Evolutionary conservation across 2,329 filamentous ascomycete genomes (phyloP), one percentile per base, ranked within the genome.

Genomic region (Colletotrichum lentis): DNA sequence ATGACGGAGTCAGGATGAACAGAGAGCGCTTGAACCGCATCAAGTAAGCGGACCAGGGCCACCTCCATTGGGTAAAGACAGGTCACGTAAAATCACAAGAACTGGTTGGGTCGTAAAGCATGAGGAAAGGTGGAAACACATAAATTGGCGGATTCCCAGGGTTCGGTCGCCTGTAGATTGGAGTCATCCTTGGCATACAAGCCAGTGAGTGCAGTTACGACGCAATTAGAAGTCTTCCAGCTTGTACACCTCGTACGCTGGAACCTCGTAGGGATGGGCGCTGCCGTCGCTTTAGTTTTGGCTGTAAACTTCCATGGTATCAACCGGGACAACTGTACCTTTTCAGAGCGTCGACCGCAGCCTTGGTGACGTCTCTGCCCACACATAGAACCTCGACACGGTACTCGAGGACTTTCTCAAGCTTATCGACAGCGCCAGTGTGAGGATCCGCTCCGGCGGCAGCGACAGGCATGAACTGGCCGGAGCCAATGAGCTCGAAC

Each of bases 1-100:
- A 94, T 78, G 91, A 95, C 72, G 87, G 91, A 75, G 92, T 95
- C 74, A 88, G 88, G 67, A 88, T 93, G 86, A 94, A 94, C 82
- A 85, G 91, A 71, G 88, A 90, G 74, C 86, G 88, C 73, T 77
- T 94, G 77, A 88, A 91, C 74, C 85, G 90, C 57, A 89, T 90
- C 66, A 81, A 76, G 65, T 82, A 76, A 72, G 22, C 10, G 49
- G 31, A 27, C 1, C 7, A 35, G 12, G 27, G 41, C 35, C 22
- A 8, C 31, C 16, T 20, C 7, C 22, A 49, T 14, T 27, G 46
- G 46, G 35, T 22, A 20, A 47, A 22, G 31, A 35, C 7, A 37
- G 8, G 41, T 7, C n/a, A 49, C 41, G 22, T 10, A 35, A 35
- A 22, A 22, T 47, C 20, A 22, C 8, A 24, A 49, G 46, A 24